A percentile compares a stretch with the other conserved stretches of the same genome.
Evolutionary conservation across 495 filamentous ascomycete genomes (phyloP).

Genomic region (Sabuloglossum arenarium): DNA sequence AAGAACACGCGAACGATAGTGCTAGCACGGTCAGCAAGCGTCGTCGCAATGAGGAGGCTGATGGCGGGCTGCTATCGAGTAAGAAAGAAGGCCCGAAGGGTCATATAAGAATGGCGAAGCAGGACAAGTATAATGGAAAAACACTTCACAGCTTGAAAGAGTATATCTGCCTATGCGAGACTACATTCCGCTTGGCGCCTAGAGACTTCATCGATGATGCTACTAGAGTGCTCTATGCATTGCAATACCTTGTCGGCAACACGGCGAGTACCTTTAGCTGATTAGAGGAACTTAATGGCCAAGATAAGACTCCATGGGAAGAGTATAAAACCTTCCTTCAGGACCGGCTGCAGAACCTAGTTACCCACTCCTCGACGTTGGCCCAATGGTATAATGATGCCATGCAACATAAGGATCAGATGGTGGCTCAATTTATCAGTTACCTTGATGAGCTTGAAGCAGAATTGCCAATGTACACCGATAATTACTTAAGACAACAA

Average conservation of each 20-base stretch:
- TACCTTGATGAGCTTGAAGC: not conserved
- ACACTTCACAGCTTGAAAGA: no score
- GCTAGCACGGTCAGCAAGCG: no score
- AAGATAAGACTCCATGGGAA: not conserved
- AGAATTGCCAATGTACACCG: not conserved
- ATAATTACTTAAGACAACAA: not conserved
- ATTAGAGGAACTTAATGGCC: not conserved
- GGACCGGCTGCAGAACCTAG: not conserved
- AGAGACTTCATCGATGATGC: not conserved
- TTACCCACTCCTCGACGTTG: not conserved
- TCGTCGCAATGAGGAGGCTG: no score
- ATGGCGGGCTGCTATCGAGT: no score
- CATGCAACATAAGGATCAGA: not conserved
- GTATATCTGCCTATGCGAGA: no score
- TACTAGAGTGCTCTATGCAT: not conserved
- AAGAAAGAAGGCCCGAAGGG: no score
- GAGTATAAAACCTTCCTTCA: not conserved
- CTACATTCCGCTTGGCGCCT: not conserved
- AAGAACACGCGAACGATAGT: no score
- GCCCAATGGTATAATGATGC: not conserved
- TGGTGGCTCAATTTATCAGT: not conserved
- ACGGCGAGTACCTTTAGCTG: not conserved
- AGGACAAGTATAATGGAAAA: no score
- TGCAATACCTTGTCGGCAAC: not conserved
- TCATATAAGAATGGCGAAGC: no score